Evolutionary conservation across 371 early-diverging fungal genomes (phyloP).

Genomic region (Phascolomyces articulosus): DNA sequence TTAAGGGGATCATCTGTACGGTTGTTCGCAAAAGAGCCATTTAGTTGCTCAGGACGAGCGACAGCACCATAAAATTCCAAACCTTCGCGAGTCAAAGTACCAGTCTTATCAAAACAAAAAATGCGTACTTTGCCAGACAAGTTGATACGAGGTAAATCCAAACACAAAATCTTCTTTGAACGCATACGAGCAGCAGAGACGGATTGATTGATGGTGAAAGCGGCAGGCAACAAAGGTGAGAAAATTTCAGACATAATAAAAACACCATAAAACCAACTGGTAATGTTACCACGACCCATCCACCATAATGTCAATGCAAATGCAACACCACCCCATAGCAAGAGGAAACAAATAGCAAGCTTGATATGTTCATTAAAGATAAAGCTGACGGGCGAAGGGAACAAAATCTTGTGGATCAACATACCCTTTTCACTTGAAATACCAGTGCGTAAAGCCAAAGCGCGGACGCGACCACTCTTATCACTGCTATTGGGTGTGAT

Average conservation of each 20-base stretch:
- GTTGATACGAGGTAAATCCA: slow-evolving; percentile 79
- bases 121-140: slow-evolving; percentile 86
- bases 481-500: slow-evolving; percentile 18
- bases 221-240: slow-evolving; percentile 72
- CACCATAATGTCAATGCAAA: slow-evolving; percentile 57
- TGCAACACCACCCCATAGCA: slow-evolving; percentile 64
- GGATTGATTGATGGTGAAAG: slow-evolving; percentile 72
- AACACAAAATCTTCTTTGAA: slow-evolving; percentile 63
- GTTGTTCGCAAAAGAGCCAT: not conserved
- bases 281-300: slow-evolving; percentile 54
- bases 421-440: slow-evolving; percentile 77
- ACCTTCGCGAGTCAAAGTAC: slow-evolving; percentile 77
- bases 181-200: slow-evolving; percentile 69
- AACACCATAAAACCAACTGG: slow-evolving; percentile 63
- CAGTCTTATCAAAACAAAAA: slow-evolving; percentile 92
- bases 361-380: slow-evolving; percentile 77
- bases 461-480: slow-evolving; percentile 18
- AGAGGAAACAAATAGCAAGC: slow-evolving; percentile 62
- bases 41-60: not conserved
- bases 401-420: slow-evolving; percentile 79
- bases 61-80: slow-evolving; percentile 67
- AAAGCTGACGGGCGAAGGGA: slow-evolving; percentile 67
- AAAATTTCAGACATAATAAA: slow-evolving; percentile 71
- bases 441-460: slow-evolving; percentile 75
- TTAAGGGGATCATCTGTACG: slow-evolving; percentile 1